phyloP scores from a whole-genome alignment of 805 yeast genomes.

The Yarrowia sp. region DNA sequence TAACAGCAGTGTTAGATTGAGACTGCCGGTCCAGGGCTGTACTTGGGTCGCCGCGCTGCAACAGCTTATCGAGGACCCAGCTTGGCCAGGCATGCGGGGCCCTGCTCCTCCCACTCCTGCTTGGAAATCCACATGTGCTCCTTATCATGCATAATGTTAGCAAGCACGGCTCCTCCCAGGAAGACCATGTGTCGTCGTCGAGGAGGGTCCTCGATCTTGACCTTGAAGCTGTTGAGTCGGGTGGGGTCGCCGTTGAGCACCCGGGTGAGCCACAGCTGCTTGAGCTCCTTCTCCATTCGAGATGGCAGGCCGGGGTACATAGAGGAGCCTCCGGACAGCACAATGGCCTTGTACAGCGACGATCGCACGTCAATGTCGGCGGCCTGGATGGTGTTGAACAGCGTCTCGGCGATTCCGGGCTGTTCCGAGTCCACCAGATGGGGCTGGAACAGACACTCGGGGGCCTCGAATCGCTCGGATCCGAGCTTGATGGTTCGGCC shows the following conservation, averaged over 20 bases:
- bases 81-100: conserved; percentile 81
- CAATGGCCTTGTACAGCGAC: conserved; percentile 87
- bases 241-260: conserved; percentile 87
- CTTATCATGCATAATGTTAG: conserved; percentile 97
- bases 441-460: conserved; percentile 97
- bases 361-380: conserved; percentile 95
- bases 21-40: neutral
- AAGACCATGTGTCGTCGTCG: conserved; percentile 99
- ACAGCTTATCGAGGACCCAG: conserved; percentile 80
- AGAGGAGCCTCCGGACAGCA: conserved; percentile 95
- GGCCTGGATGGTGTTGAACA: conserved; percentile 90
- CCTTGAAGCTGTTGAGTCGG: conserved; percentile 85
- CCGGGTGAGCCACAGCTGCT: conserved; percentile 92
- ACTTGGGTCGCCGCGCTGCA: neutral
- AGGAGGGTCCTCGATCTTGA: conserved; percentile 97
- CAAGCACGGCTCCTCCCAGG: conserved; percentile 97
- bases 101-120: conserved; percentile 98
- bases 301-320: conserved; percentile 99
- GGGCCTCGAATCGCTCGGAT: conserved; percentile 94
- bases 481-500: conserved; percentile 95
- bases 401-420: conserved; percentile 92
- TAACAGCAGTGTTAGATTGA: neutral
- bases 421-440: conserved; percentile 93
- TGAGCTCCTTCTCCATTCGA: conserved; percentile 91
- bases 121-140: conserved; percentile 98